These are phyloP conservation scores for Spatholobus suberectus DNA, from an alignment of 306 rosid genomes.

Conservation along the genomic window DNA sequence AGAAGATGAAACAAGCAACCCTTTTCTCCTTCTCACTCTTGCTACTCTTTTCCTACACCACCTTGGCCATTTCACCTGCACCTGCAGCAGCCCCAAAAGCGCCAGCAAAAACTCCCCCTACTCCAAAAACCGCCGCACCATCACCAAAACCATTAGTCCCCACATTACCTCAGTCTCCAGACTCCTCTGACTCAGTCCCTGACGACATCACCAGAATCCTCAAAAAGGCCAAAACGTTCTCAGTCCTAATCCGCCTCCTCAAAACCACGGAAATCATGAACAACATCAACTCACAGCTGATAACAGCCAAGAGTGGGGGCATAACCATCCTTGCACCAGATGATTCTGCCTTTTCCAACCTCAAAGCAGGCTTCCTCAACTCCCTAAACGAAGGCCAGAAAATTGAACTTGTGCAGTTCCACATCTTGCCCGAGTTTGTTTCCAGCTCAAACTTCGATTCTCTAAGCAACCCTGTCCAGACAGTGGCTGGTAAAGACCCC, in stretches of 20 bases:
- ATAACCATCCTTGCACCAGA: constrained; percentile 47
- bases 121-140: constrained; percentile 30
- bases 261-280: constrained; percentile 52
- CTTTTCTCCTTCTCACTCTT: constrained; percentile 29
- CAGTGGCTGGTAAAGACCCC: constrained; percentile 35
- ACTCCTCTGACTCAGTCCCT: constrained; percentile 33
- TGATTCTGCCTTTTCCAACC: constrained; percentile 32
- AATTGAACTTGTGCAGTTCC: constrained; percentile 43
- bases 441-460: constrained; percentile 42
- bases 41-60: constrained; percentile 16
- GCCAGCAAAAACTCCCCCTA: constrained; percentile 2
- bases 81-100: constrained; percentile 44
- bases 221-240: constrained; percentile 47
- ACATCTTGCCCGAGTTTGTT: constrained; percentile 38
- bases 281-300: constrained; percentile 52
- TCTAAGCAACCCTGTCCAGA: constrained; percentile 45
- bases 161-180: constrained; percentile 44
- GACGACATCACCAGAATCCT: constrained; percentile 47
- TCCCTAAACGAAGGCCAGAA: constrained; percentile 33
- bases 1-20: constrained; percentile 39
- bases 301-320: constrained; percentile 46
- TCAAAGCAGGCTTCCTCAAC: constrained; percentile 44
- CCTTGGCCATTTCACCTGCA: constrained; percentile 37
- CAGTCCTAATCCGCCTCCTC: constrained; percentile 41
- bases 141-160: constrained; percentile 39